phyloP scores from a whole-genome alignment of 106 monocot species.

The Dendrobium nobile region DNA sequence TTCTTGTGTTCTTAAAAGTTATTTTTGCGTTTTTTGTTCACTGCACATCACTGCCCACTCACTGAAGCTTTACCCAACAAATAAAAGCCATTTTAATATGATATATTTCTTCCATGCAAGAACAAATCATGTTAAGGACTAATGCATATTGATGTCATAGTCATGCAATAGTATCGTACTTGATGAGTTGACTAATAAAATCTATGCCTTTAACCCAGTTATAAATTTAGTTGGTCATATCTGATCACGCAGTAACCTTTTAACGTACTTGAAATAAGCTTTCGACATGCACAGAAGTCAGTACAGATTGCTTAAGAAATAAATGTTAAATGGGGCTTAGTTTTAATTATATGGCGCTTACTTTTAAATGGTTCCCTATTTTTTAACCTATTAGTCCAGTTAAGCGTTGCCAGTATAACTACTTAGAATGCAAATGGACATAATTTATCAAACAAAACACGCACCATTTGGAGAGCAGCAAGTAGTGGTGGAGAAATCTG shows the following conservation, averaged over 20 bases:
- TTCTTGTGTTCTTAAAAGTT: background rate
- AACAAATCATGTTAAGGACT: background rate
- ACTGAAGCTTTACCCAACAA: background rate
- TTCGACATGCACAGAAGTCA: background rate
- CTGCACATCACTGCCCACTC: background rate
- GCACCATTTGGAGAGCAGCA: conserved; percentile 24
- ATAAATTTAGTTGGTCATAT: background rate
- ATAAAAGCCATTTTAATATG: background rate
- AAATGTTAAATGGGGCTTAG: background rate
- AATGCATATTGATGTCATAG: background rate
- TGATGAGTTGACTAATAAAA: background rate
- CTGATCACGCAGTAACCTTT: background rate
- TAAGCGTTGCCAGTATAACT: background rate
- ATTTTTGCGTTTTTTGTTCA: background rate
- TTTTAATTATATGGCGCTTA: background rate
- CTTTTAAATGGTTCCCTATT: no score
- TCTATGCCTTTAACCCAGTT: background rate
- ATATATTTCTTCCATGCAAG: background rate
- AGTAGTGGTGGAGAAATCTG: conserved; percentile 40
- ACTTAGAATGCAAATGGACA: background rate
- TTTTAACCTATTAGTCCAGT: background rate
- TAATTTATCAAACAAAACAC: background rate
- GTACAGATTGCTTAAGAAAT: background rate
- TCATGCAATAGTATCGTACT: background rate
- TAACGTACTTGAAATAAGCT: background rate